Evolutionary conservation across 176 grass and related monocot species (phyloP), one percentile per base, ranked within the genome.

Genomic region (Stipa capillata): DNA sequence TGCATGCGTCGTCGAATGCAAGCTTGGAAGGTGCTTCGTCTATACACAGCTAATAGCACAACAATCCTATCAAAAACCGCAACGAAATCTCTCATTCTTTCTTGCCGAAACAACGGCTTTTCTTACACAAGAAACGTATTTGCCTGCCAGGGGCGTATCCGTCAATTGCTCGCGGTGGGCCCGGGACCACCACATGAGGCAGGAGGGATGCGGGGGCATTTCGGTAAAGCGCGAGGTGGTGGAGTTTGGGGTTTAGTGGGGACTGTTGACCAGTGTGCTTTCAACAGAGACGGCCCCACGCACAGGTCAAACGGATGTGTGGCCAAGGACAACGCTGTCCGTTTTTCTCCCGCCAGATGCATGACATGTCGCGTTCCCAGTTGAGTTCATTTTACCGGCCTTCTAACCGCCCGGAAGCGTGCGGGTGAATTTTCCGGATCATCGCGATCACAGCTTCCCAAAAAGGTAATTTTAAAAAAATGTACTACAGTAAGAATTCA

Each of bases 241-340:
- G 36, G 3, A 33, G n/a, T 9, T 13, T n/a, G n/a, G 24, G 51
- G 4, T 5, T 7, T 53, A 20, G 37, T 18, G 8, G 13, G 32
- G 8, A 17, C 58, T 87, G 53, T 85, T 92, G 74, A 80, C 86
- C 51, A 39, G 1, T 76, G 77, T 82, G 36, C 33, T 53, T 11
- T 21, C 13, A 12, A 37, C n/a, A n/a, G n/a, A n/a, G n/a, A 60
- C 29, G 51, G 36, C 10, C 18, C 49, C 3, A 12, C 9, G 3
- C n/a, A 2, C 17, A 25, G 68, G 86, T 92, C 86, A 89, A 86
- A 88, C 82, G 66, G 78, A 11, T n/a, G 36, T 13, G 75, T 36
- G 44, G 32, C 50, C 37, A 36, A 5, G 23, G 7, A n/a, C 56
- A 15, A 8, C 54, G 15, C 24, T 7, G 6, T 28, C 25, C 60